phyloP scores from a whole-genome alignment of 2,329 filamentous ascomycete genomes.

The Arthrocladium fulminans region DNA sequence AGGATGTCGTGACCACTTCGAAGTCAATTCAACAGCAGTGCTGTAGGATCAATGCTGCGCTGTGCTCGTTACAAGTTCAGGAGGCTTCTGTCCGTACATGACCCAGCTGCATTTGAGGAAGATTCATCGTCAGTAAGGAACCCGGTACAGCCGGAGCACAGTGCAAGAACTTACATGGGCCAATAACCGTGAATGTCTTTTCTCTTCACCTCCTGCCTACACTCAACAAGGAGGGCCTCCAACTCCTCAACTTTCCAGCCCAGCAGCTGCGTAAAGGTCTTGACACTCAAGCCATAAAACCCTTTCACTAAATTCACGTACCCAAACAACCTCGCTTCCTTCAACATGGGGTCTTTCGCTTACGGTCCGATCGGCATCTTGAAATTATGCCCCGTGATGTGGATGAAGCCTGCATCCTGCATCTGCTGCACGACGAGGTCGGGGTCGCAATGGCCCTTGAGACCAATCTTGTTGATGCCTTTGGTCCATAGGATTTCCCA shows the following conservation, averaged over 20 bases:
- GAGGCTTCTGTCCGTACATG: no score
- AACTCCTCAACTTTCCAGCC: conserved; percentile 23
- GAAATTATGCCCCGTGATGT: not conserved
- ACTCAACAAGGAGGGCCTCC: conserved; percentile 18
- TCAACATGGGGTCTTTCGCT: conserved; percentile 25
- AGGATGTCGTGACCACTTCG: no score
- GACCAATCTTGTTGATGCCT: conserved; percentile 8
- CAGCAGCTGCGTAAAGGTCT: conserved; percentile 21
- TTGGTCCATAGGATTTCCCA: conserved; percentile 12
- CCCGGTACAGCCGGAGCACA: no score
- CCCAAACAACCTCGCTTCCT: conserved; percentile 17
- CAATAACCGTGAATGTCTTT: conserved; percentile 12
- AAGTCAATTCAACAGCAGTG: no score
- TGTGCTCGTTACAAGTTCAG: no score
- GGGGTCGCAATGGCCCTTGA: conserved; percentile 9
- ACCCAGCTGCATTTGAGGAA: no score
- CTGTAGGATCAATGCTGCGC: no score
- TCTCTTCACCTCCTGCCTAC: conserved; percentile 12
- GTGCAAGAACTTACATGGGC: conserved; percentile 13
- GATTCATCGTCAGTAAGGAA: no score
- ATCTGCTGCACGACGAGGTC: conserved; percentile 9
- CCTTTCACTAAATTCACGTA: conserved; percentile 11
- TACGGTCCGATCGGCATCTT: conserved; percentile 24
- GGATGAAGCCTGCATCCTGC: conserved; percentile 10
- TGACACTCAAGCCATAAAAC: conserved; percentile 13